These are phyloP conservation scores for Brachypodium distachyon DNA, from an alignment of 202 grass and related monocot genomes.

Conservation along the genomic window DNA sequence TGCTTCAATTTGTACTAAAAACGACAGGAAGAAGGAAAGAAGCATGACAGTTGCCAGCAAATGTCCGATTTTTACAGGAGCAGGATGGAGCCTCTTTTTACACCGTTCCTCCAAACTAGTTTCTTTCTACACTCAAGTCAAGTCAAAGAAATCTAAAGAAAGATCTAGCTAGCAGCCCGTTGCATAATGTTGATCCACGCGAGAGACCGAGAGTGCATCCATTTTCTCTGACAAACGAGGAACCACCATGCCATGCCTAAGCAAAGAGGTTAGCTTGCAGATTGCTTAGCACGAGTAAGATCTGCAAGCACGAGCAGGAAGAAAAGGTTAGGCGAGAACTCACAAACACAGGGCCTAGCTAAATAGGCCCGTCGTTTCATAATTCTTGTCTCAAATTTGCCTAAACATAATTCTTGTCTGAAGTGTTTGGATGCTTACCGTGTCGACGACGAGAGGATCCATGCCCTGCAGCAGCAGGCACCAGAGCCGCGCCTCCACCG, in stretches of 20 bases:
- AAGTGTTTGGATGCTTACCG: slow-evolving; percentile 1
- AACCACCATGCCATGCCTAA: neutral
- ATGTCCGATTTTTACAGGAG: no score
- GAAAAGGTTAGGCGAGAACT: neutral
- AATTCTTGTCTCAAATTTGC: no score
- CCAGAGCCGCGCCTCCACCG: neutral
- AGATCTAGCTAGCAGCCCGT: no score
- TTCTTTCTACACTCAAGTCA: no score
- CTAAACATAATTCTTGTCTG: no score
- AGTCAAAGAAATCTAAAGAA: no score
- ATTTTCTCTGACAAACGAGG: neutral
- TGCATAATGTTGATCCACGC: neutral
- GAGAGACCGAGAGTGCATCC: neutral
- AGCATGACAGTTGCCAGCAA: no score
- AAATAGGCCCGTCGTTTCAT: no score
- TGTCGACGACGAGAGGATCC: neutral
- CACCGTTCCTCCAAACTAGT: no score
- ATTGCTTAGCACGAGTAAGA: neutral
- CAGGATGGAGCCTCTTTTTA: no score
- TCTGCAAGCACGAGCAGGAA: neutral
- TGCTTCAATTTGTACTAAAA: no score
- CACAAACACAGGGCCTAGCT: neutral
- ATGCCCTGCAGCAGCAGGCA: neutral
- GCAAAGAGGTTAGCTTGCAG: neutral
- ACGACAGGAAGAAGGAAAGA: no score